Evolutionary conservation across 2,329 filamentous ascomycete species (phyloP).

Genomic region (Penicillium olsonii): DNA sequence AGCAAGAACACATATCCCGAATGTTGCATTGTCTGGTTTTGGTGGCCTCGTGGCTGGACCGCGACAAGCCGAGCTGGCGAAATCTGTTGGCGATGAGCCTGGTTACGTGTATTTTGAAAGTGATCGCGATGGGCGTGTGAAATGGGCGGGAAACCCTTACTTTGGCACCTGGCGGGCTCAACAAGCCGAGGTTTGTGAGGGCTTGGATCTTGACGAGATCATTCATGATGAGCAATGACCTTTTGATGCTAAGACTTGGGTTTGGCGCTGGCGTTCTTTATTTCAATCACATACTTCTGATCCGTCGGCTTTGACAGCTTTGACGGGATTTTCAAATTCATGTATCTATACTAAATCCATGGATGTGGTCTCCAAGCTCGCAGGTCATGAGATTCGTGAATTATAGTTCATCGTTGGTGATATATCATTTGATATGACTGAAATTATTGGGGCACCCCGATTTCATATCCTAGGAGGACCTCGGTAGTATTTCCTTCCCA

Average conservation of each 20-base stretch:
- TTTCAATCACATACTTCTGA: neutral
- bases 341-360: neutral
- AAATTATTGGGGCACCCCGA: constrained; percentile 52
- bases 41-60: constrained; percentile 34
- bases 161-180: constrained; percentile 42
- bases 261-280: constrained; percentile 12
- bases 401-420: constrained; percentile 2
- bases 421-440: neutral
- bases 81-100: constrained; percentile 17
- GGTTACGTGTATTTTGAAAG: constrained; percentile 46
- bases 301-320: neutral
- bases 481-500: constrained; percentile 94
- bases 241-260: constrained; percentile 3
- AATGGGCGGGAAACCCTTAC: constrained; percentile 35
- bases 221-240: constrained; percentile 24
- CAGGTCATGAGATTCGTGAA: constrained; percentile 9
- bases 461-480: constrained; percentile 92
- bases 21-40: constrained; percentile 34
- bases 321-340: neutral
- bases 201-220: constrained; percentile 34
- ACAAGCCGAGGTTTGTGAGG: constrained; percentile 39
- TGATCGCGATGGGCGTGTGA: constrained; percentile 34
- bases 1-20: constrained; percentile 41
- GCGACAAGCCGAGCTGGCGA: constrained; percentile 11
- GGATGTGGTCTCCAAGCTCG: neutral